Base-by-base conservation (phyloP, 768 basidiomycete genomes). In the Podaxis sp. region DNA sequence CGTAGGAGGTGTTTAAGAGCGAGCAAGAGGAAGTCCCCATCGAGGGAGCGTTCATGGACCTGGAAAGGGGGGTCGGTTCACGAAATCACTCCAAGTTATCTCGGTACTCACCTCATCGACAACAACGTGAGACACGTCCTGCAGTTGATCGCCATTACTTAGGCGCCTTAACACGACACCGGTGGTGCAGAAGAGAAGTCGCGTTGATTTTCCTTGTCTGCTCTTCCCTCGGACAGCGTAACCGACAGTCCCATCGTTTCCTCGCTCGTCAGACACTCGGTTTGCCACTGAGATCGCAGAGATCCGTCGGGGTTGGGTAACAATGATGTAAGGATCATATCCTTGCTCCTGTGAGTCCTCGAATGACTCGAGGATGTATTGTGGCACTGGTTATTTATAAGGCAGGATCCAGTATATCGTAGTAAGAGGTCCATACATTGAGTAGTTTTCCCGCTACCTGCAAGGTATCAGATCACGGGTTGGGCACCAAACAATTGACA, bases 41-140 rank as follows among this genome's bases (percentile, higher is more conserved):
- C 95, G 6, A 96, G 86, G 11, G 92, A 93, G 26, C 95, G 86
- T 74, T 98, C 95, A 70, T 98, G 95, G 8, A 93, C 91, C 91
- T 95, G 52, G 19, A 8, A 58, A 58, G 28, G 28, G 40, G 1
- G 52, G 15, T 59, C 15, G 62, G 38, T 15, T 19, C 49, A 7
- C 28, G 22, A 15, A 44, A 15, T 19, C 24, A 24, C 38, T 42
- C n/a, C 19, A 5, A 55, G 30, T 22, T 26, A 49, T 30, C 0
- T 3, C 24, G n/a, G n/a, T 4, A 53, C 79, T 52, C 64, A 92
- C 95, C 80, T 98, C 95, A 66, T 97, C 96, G 17, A 97, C 91
- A 40, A 97, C 79, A 40, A 98, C 80, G 76, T 97, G 96, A 2
- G 89, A 89, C 48, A 95, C 82, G 44, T 85, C 82, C 39, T 82